Evolutionary conservation across 169 alveolate genomes (phyloP).

Genomic region (Cyclospora cayetanensis): DNA sequence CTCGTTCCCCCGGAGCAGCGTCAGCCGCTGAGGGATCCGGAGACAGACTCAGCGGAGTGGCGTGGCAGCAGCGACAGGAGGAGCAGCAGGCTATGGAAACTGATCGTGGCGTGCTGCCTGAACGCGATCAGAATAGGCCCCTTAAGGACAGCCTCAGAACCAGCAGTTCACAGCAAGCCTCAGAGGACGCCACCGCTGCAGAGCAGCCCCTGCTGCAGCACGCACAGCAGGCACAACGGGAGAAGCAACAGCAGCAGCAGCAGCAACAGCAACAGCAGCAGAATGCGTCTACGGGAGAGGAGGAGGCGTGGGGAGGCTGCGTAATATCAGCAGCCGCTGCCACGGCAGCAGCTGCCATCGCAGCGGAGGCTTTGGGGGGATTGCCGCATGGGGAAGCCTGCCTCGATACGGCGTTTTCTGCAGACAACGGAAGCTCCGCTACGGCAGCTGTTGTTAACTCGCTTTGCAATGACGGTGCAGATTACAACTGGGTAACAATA

Average conservation of each 20-base stretch:
- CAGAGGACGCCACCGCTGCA: too few species aligned
- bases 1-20: neutral
- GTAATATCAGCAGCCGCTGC: too few species aligned
- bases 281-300: neutral
- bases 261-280: neutral
- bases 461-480: too few species aligned
- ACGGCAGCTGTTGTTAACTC: neutral
- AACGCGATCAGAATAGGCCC: neutral
- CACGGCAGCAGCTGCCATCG: neutral
- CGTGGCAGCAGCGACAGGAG: neutral
- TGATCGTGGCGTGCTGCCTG: neutral
- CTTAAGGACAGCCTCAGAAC: too few species aligned
- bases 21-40: neutral
- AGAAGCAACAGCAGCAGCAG: neutral
- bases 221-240: too few species aligned
- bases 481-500: neutral
- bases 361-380: neutral
- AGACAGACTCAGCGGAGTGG: neutral
- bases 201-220: too few species aligned
- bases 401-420: too few species aligned
- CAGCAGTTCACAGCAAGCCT: too few species aligned
- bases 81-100: slow-evolving; percentile 1
- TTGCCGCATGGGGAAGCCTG: too few species aligned
- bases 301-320: neutral
- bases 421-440: neutral